Percentiles rank a stretch among this genome's conserved stretches.
Evolutionary conservation across 164 flowering plant species (phyloP).

Genomic region (Umbilicus rupestris): DNA sequence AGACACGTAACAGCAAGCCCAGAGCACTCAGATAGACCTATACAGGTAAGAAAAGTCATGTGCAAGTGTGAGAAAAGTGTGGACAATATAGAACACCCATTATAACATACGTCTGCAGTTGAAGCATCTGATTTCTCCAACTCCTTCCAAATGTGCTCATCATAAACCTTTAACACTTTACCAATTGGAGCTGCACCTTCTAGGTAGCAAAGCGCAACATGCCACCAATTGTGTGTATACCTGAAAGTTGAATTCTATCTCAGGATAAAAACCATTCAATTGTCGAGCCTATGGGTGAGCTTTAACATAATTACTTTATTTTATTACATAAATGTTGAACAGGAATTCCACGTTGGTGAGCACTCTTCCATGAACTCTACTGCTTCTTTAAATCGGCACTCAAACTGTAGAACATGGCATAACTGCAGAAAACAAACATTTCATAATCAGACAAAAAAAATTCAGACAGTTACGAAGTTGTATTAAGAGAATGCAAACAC

Average conservation of each 20-base stretch:
- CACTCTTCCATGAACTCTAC: constrained; percentile 76
- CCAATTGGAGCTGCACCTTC: constrained; percentile 62
- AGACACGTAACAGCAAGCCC: constrained; percentile 60
- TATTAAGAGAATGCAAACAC: neutral
- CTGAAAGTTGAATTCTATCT: constrained; percentile 21
- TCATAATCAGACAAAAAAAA: neutral
- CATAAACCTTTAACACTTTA: constrained; percentile 60
- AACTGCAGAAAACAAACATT: constrained; percentile 40
- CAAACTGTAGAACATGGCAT: constrained; percentile 81
- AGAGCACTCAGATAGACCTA: constrained; percentile 83
- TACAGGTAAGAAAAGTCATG: constrained; percentile 9
- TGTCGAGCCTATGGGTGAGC: neutral
- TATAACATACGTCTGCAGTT: constrained; percentile 41
- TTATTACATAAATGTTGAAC: constrained; percentile 69
- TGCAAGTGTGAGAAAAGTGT: neutral
- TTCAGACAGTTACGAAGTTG: neutral
- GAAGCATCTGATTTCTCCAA: constrained; percentile 56
- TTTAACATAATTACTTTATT: neutral
- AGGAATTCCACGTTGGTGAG: constrained; percentile 64
- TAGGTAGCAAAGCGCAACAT: constrained; percentile 88
- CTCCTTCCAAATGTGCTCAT: constrained; percentile 65
- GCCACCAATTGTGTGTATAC: constrained; percentile 99
- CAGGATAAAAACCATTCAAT: neutral
- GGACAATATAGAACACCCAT: neutral
- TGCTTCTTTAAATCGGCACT: constrained; percentile 82